Percentiles rank a stretch among this genome's conserved stretches.
These are phyloP conservation scores for Russula virescens DNA, from an alignment of 768 basidiomycete genomes.

Conservation along the genomic window DNA sequence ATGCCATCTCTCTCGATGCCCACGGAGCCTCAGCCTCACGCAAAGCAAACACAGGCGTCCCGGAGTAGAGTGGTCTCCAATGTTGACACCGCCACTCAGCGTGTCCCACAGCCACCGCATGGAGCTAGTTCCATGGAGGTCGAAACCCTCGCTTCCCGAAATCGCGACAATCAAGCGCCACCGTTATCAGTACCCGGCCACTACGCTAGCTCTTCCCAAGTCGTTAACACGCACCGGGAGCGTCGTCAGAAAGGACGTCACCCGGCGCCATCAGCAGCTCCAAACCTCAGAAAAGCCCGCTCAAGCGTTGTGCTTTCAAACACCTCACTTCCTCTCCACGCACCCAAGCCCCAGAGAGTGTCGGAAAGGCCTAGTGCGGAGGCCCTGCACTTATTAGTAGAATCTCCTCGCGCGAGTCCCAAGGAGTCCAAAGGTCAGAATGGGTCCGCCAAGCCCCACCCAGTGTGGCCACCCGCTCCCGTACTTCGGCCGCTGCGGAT, in stretches of 20 bases:
- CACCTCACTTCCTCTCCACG: not conserved
- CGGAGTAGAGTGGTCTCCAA: not conserved
- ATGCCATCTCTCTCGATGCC: slow-evolving; percentile 1
- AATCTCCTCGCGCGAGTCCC: not conserved
- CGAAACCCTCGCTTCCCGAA: not conserved
- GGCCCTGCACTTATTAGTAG: not conserved
- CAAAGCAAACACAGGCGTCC: not conserved
- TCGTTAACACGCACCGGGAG: not conserved
- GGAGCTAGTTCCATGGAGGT: not conserved
- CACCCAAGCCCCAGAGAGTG: slow-evolving; percentile 8
- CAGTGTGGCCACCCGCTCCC: slow-evolving; percentile 11
- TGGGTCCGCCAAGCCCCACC: not conserved
- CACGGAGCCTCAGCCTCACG: not conserved
- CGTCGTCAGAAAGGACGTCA: not conserved
- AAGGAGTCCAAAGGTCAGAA: not conserved
- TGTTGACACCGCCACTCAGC: not conserved
- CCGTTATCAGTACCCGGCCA: not conserved
- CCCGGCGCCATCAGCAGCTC: not conserved
- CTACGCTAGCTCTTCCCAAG: not conserved
- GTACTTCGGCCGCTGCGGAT: not conserved
- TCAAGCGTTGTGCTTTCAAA: slow-evolving; percentile 10
- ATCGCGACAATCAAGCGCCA: slow-evolving; percentile 5
- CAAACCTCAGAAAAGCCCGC: slow-evolving; percentile 13
- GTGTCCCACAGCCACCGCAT: not conserved
- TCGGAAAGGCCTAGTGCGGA: not conserved